phyloP scores from a whole-genome alignment of 2,329 filamentous ascomycete species.

The Penicillium corylophilum region DNA sequence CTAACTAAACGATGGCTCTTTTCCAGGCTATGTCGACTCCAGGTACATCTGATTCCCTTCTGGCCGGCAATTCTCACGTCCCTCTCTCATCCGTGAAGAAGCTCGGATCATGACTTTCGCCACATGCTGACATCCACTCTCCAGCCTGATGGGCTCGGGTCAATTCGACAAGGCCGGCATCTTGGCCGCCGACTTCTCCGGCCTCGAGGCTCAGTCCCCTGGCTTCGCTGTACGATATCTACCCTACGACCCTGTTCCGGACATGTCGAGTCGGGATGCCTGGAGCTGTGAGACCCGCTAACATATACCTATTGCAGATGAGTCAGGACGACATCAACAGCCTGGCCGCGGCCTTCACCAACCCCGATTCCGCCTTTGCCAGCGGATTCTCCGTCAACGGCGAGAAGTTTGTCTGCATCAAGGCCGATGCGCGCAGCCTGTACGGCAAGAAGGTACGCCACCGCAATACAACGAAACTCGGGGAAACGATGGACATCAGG shows the following conservation, averaged over 20 bases:
- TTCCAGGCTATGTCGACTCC: constrained; percentile 60
- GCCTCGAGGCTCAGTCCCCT: constrained; percentile 70
- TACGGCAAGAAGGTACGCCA: constrained; percentile 77
- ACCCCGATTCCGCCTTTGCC: constrained; percentile 47
- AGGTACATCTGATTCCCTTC: constrained; percentile 48
- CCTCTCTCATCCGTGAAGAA: constrained; percentile 8
- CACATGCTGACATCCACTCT: constrained; percentile 17
- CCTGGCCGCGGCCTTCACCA: constrained; percentile 54
- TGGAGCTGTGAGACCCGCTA: not conserved
- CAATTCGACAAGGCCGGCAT: constrained; percentile 84
- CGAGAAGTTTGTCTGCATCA: constrained; percentile 75
- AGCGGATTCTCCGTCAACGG: constrained; percentile 75
- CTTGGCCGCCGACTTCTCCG: constrained; percentile 76
- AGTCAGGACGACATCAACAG: constrained; percentile 56
- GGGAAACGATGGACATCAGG: not conserved
- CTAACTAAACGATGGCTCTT: constrained; percentile 18
- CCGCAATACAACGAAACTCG: constrained; percentile 21
- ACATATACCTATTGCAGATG: constrained; percentile 40
- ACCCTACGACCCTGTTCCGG: not conserved
- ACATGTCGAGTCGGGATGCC: not conserved
- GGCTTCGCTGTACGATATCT: constrained; percentile 67
- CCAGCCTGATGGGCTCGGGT: constrained; percentile 74
- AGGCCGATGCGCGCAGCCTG: constrained; percentile 72
- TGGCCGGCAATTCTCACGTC: constrained; percentile 1
- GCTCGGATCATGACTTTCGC: constrained; percentile 3